Percentiles rank a stretch among this genome's conserved stretches.
These are phyloP conservation scores for Neofusicoccum cordaticola DNA, from an alignment of 2,329 filamentous ascomycete species.

Conservation along the genomic window DNA sequence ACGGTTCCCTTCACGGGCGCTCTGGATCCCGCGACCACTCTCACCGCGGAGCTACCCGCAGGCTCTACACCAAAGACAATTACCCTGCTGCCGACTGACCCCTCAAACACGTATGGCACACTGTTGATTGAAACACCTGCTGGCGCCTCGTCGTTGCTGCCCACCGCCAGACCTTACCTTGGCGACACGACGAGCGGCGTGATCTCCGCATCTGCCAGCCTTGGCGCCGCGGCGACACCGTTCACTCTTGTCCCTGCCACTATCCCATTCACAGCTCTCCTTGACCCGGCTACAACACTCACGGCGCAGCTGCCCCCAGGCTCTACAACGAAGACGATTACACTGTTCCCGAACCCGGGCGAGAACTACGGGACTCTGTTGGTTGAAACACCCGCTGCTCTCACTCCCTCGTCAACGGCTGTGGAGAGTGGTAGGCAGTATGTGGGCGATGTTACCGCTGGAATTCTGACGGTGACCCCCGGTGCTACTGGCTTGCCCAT, in stretches of 20 bases:
- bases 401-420: background rate
- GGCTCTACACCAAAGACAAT: background rate
- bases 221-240: background rate
- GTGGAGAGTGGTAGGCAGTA: background rate
- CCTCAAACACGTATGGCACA: background rate
- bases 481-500: background rate
- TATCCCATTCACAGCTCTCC: background rate
- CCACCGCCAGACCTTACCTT: background rate
- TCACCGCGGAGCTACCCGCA: background rate
- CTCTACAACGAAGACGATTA: background rate
- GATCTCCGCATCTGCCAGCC: background rate
- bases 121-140: background rate
- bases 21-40: background rate
- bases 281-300: background rate
- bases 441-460: background rate
- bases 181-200: background rate
- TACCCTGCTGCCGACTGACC: background rate
- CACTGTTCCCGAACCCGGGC: background rate
- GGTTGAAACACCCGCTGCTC: background rate
- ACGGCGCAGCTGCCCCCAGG: background rate
- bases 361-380: background rate
- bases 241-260: background rate
- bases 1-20: background rate
- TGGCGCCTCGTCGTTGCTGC: background rate
- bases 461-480: background rate